Conservation (phyloP, 108 stramenopile species). For the Discostella pseudostelligera region DNA sequence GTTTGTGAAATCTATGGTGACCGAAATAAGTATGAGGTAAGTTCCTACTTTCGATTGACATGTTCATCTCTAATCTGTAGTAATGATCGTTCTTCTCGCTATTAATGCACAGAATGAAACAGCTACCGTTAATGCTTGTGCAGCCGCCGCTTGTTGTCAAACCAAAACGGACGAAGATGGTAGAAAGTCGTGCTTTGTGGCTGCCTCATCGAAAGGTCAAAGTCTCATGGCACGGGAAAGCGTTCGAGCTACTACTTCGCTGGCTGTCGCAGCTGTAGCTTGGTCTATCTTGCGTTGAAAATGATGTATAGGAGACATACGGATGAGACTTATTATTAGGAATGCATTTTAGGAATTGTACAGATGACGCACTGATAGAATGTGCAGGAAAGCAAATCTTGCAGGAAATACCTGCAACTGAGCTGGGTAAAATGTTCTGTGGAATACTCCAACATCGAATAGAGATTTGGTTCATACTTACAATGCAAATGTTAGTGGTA, state of each 20-base stretch:
- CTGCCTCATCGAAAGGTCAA: neutral
- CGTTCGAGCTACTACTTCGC: neutral
- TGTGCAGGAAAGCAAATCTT: no score
- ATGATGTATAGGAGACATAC: neutral
- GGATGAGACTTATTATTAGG: no score
- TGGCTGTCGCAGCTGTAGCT: neutral
- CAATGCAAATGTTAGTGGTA: no score
- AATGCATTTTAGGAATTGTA: no score
- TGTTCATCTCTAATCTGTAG: no score
- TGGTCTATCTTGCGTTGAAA: neutral
- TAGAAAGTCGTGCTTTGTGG: conserved; percentile 1
- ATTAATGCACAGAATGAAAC: neutral
- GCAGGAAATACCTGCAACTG: no score
- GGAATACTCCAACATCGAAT: no score
- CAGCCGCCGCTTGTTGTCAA: neutral
- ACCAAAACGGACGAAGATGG: conserved; percentile 7
- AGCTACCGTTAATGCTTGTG: neutral
- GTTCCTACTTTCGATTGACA: neutral
- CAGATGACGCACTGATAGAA: no score
- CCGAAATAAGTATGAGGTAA: neutral
- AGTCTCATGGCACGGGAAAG: neutral
- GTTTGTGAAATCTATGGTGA: conserved; percentile 8
- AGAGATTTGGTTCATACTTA: no score
- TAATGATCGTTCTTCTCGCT: no score
- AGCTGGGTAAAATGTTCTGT: no score